phyloP scores from a whole-genome alignment of 2,329 filamentous ascomycete species.

The Colletotrichum trifolii region DNA sequence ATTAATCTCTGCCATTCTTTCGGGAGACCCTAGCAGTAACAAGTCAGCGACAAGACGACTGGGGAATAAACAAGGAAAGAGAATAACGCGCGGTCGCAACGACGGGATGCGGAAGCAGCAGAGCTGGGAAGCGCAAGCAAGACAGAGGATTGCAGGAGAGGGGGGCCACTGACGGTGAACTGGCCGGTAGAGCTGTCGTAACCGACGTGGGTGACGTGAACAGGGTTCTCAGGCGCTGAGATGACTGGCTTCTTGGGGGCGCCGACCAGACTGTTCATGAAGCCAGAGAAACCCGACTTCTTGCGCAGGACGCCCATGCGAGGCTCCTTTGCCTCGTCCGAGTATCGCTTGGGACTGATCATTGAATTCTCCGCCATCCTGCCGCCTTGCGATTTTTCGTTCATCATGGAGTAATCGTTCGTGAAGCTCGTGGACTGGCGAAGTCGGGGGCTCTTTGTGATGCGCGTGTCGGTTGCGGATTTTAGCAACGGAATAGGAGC shows the following conservation, averaged over 20 bases:
- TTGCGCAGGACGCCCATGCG: constrained; percentile 75
- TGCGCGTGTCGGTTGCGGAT: constrained; percentile 64
- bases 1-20: constrained; percentile 98
- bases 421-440: constrained; percentile 76
- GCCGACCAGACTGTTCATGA: constrained; percentile 84
- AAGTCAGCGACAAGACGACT: constrained; percentile 37
- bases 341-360: constrained; percentile 76
- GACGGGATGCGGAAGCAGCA: constrained; percentile 22
- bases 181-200: constrained; percentile 97
- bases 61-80: constrained; percentile 17
- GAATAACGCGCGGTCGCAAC: not conserved
- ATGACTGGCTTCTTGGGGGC: constrained; percentile 93
- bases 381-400: constrained; percentile 52
- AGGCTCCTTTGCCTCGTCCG: constrained; percentile 77
- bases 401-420: constrained; percentile 61
- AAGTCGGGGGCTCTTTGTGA: constrained; percentile 66
- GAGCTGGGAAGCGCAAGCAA: constrained; percentile 14
- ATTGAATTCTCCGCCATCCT: constrained; percentile 55
- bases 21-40: constrained; percentile 77
- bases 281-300: constrained; percentile 89
- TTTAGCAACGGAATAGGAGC: constrained; percentile 53
- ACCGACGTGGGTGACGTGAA: constrained; percentile 97
- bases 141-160: constrained; percentile 13
- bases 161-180: constrained; percentile 80
- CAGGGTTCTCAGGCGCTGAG: constrained; percentile 96